Percentiles rank a stretch among this genome's conserved stretches.
Evolutionary conservation across 192 early-diverging fungal species (phyloP).

Genomic region (Umbelopsis isabellina): DNA sequence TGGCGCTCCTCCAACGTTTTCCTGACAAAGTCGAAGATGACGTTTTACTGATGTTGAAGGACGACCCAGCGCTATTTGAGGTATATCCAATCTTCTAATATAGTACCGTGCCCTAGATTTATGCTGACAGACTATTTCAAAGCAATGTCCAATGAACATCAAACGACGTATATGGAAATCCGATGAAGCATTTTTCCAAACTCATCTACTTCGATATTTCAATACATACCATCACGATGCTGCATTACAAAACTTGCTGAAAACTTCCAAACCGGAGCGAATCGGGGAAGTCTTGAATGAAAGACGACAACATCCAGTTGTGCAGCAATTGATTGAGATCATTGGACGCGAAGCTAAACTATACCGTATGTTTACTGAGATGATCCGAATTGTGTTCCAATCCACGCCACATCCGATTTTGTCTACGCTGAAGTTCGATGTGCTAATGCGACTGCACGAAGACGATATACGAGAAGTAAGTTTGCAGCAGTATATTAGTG

Average conservation of each 20-base stretch:
- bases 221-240: conserved; percentile 45
- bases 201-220: conserved; percentile 32
- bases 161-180: conserved; percentile 48
- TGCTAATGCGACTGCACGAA: conserved; percentile 61
- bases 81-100: conserved; percentile 3
- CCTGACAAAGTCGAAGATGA: conserved; percentile 44
- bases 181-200: conserved; percentile 44
- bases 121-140: not conserved
- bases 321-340: conserved; percentile 45
- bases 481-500: not conserved
- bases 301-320: conserved; percentile 40
- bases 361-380: conserved; percentile 44
- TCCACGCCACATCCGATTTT: conserved; percentile 41
- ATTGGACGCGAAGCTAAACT: conserved; percentile 46
- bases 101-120: not conserved
- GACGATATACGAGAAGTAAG: conserved; percentile 50
- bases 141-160: conserved; percentile 46
- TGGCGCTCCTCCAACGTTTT: conserved; percentile 51
- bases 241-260: conserved; percentile 19
- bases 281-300: conserved; percentile 31
- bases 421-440: conserved; percentile 57
- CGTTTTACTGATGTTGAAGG: conserved; percentile 30
- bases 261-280: conserved; percentile 34
- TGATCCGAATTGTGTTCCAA: conserved; percentile 41
- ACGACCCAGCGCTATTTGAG: conserved; percentile 33